These are phyloP conservation scores for Dictyostelium capitatum DNA, from an alignment of 78 protist species.

Conservation along the genomic window DNA sequence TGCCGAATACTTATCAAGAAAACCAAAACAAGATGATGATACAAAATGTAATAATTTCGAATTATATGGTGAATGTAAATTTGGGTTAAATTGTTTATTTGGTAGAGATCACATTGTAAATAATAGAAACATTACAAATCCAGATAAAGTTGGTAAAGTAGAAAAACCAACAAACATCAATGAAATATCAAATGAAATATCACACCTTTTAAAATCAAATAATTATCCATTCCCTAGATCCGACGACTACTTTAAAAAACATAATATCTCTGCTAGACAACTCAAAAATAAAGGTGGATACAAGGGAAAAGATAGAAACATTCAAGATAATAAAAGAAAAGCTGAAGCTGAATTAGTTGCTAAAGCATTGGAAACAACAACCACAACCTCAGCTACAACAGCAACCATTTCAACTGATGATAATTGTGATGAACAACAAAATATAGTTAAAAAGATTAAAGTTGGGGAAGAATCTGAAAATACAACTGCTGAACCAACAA, in stretches of 20 bases:
- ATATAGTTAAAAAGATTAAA: not conserved
- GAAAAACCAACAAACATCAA: not conserved
- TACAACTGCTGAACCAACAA: no score
- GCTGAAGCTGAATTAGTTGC: not conserved
- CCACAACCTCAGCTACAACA: not conserved
- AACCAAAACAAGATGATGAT: constrained; percentile 32
- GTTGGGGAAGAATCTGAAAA: not conserved
- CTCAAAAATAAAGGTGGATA: not conserved
- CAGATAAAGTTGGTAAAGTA: not conserved
- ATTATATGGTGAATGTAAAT: constrained; percentile 71
- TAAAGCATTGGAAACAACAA: not conserved
- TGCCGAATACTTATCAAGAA: constrained; percentile 22
- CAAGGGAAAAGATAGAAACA: no score
- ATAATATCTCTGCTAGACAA: not conserved
- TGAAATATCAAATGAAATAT: constrained; percentile 14
- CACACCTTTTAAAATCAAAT: not conserved
- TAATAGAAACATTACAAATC: constrained; percentile 8
- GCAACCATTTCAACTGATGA: not conserved
- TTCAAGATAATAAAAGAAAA: no score
- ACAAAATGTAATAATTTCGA: constrained; percentile 60
- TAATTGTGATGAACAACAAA: not conserved
- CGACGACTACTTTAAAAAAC: constrained; percentile 11
- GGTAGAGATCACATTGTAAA: constrained; percentile 63
- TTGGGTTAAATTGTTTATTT: constrained; percentile 67
- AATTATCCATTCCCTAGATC: not conserved